Evolutionary conservation across 306 rosid species (phyloP).

Genomic region (Cucurbita pepo): DNA sequence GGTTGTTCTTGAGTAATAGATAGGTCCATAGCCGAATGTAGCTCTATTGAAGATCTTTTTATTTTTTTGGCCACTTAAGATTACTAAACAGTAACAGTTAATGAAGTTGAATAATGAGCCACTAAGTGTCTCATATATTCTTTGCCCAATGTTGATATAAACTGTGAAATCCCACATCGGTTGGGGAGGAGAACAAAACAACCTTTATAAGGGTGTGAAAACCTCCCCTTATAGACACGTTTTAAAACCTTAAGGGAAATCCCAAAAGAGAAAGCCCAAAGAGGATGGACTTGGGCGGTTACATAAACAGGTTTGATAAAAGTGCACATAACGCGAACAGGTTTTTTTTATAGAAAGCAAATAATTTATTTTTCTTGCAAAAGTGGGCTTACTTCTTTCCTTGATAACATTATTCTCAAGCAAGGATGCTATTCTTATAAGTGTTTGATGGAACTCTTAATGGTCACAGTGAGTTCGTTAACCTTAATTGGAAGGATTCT

Average conservation of each 20-base stretch:
- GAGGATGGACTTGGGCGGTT: no score
- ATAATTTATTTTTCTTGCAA: neutral
- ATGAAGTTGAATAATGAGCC: neutral
- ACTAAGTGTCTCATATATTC: neutral
- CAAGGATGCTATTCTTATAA: neutral
- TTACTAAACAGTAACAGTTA: neutral
- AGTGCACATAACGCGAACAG: no score
- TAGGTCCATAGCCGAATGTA: no score
- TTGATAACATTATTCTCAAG: neutral
- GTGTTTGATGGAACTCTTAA: neutral
- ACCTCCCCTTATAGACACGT: no score
- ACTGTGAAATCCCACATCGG: neutral
- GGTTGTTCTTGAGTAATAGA: no score
- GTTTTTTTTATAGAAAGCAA: neutral
- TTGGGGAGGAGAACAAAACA: no score
- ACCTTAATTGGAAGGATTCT: constrained; percentile 52
- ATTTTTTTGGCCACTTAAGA: neutral
- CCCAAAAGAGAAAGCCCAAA: no score
- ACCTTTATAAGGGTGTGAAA: no score
- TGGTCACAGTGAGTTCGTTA: constrained; percentile 21
- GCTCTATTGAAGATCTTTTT: no score
- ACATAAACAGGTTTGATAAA: neutral
- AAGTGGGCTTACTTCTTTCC: neutral
- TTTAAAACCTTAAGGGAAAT: no score
- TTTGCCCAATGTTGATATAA: neutral